Percentiles rank a stretch among this genome's conserved stretches.
phyloP scores from a whole-genome alignment of 495 filamentous ascomycete species.

The Glutinoglossum americanum region DNA sequence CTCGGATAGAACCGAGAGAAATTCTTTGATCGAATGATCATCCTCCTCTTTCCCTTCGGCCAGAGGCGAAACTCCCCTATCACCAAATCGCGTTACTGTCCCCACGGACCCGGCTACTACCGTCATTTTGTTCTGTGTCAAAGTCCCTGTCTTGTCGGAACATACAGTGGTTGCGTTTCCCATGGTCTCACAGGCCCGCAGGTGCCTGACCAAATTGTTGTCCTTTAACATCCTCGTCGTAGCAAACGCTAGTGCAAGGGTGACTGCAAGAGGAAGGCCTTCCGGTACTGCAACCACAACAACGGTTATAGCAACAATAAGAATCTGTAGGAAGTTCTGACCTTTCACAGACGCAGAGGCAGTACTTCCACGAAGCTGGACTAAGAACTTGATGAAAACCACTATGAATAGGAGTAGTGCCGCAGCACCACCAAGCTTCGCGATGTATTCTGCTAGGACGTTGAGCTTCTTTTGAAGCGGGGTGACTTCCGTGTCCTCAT shows the following conservation, averaged over 20 bases:
- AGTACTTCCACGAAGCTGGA: slow-evolving; percentile 21
- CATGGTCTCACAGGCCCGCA: slow-evolving; percentile 51
- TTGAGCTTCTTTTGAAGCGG: slow-evolving; percentile 44
- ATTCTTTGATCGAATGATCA: slow-evolving; percentile 16
- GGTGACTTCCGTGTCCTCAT: slow-evolving; percentile 37
- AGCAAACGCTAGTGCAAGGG: slow-evolving; percentile 46
- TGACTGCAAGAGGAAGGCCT: slow-evolving; percentile 45
- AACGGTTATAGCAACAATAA: slow-evolving; percentile 48
- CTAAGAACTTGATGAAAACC: slow-evolving; percentile 37
- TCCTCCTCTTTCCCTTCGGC: slow-evolving; percentile 3
- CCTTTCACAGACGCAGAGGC: slow-evolving; percentile 32
- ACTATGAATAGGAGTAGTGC: slow-evolving; percentile 42
- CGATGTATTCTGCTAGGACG: slow-evolving; percentile 42
- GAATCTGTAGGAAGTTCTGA: slow-evolving; percentile 40
- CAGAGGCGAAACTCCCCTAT: slow-evolving; percentile 6
- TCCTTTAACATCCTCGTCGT: slow-evolving; percentile 50
- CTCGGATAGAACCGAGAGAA: slow-evolving; percentile 21
- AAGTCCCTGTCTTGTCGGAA: slow-evolving; percentile 48
- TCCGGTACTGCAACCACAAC: slow-evolving; percentile 54
- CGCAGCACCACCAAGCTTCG: slow-evolving; percentile 25
- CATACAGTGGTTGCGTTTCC: slow-evolving; percentile 49
- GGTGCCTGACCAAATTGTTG: slow-evolving; percentile 43
- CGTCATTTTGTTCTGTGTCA: slow-evolving; percentile 55
- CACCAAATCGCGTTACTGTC: slow-evolving; percentile 29
- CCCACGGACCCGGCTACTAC: slow-evolving; percentile 41